These are phyloP conservation scores for Solanum piurae DNA, from an alignment of 257 asterid genomes.

Conservation along the genomic window DNA sequence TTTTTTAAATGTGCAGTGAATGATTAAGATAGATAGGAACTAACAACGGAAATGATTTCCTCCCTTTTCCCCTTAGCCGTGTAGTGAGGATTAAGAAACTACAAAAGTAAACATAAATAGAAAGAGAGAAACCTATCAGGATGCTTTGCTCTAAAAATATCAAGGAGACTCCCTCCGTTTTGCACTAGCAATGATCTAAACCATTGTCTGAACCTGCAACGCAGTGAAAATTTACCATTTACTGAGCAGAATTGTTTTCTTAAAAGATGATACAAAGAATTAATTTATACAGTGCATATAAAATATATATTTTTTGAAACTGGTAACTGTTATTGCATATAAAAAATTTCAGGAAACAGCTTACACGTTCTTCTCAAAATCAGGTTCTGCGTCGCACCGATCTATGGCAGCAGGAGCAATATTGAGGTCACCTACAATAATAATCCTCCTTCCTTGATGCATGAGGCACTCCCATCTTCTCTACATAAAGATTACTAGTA, in stretches of 20 bases:
- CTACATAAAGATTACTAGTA: constrained; percentile 40
- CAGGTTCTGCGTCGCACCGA: constrained; percentile 88
- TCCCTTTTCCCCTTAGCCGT: neutral
- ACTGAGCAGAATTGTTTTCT: neutral
- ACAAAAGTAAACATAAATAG: neutral
- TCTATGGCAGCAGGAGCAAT: constrained; percentile 79
- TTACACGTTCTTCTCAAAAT: constrained; percentile 82
- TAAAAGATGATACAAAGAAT: neutral
- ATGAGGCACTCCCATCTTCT: constrained; percentile 83
- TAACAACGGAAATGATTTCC: neutral
- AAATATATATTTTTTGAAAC: neutral
- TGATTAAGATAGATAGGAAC: neutral
- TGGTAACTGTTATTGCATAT: neutral
- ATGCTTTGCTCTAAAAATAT: constrained; percentile 71
- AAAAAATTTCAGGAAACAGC: constrained; percentile 10
- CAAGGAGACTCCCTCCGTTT: constrained; percentile 63
- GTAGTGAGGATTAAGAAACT: neutral
- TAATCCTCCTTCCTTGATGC: constrained; percentile 50
- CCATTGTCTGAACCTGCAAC: constrained; percentile 81
- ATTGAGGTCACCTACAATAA: constrained; percentile 93
- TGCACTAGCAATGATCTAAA: constrained; percentile 70
- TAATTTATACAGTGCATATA: neutral
- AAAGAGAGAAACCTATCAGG: constrained; percentile 54
- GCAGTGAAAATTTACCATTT: neutral
- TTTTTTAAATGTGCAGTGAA: neutral